phyloP scores from a whole-genome alignment of 2,329 filamentous ascomycete genomes.

The Colletotrichum zoysiae region DNA sequence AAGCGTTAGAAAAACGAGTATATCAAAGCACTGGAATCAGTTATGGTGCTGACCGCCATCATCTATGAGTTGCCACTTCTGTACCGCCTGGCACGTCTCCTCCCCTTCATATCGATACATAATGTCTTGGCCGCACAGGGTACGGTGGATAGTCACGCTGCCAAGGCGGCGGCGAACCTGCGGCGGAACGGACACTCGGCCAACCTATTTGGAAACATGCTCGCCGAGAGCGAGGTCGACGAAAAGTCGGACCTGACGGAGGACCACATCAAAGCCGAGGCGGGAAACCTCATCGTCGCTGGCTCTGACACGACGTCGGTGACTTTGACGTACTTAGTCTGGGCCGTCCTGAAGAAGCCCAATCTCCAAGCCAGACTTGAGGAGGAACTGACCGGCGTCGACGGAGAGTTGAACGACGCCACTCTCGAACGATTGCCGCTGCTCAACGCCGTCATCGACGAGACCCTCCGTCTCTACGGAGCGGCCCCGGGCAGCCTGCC shows the following conservation, averaged over 20 bases:
- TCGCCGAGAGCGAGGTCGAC: slow-evolving; percentile 20
- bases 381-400: slow-evolving; percentile 48
- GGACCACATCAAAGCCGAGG: slow-evolving; percentile 55
- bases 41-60: slow-evolving; percentile 6
- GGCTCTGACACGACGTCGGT: slow-evolving; percentile 66
- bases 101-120: slow-evolving; percentile 14
- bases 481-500: slow-evolving; percentile 56
- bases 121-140: background rate
- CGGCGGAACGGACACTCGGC: slow-evolving; percentile 24
- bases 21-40: slow-evolving; percentile 19
- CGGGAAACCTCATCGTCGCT: slow-evolving; percentile 60
- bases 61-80: slow-evolving; percentile 11
- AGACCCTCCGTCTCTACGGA: slow-evolving; percentile 59
- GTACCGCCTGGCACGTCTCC: background rate
- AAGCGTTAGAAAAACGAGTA: slow-evolving; percentile 16
- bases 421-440: slow-evolving; percentile 54
- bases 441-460: slow-evolving; percentile 58
- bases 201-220: slow-evolving; percentile 28
- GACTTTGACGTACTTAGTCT: slow-evolving; percentile 62
- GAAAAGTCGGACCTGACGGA: slow-evolving; percentile 26
- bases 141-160: background rate
- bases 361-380: slow-evolving; percentile 50
- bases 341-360: slow-evolving; percentile 51
- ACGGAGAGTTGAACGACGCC: slow-evolving; percentile 47
- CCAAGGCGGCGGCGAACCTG: slow-evolving; percentile 10